A percentile compares a stretch with the other conserved stretches of the same genome.
These are phyloP conservation scores for Pythium phragmiticola DNA, from an alignment of 352 stramenopile genomes.

Conservation along the genomic window DNA sequence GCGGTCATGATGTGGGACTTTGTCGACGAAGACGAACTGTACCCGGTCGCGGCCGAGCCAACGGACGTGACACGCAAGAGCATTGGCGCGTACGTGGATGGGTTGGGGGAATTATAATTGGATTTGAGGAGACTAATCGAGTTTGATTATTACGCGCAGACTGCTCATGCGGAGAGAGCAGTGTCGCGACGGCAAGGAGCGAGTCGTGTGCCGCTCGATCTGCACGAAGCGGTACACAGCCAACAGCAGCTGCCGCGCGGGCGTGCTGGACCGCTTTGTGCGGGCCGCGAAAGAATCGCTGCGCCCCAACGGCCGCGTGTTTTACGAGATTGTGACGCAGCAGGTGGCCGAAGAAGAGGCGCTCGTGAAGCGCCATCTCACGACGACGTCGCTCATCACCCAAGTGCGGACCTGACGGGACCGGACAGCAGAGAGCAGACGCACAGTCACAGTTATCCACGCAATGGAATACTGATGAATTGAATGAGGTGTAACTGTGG, in stretches of 20 bases:
- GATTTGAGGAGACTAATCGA: neutral
- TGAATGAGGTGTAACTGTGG: no score
- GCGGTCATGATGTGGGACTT: slow-evolving; percentile 44
- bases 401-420: no score
- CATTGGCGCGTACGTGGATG: slow-evolving; percentile 36
- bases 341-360: slow-evolving; percentile 19
- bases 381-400: neutral
- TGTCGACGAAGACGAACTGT: slow-evolving; percentile 41
- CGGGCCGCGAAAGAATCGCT: slow-evolving; percentile 14
- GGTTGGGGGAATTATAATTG: neutral
- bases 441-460: no score
- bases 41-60: slow-evolving; percentile 24
- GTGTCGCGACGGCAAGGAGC: slow-evolving; percentile 14
- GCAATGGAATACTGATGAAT: no score
- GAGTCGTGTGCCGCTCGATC: slow-evolving; percentile 16
- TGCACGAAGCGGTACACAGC: slow-evolving; percentile 19
- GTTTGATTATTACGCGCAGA: neutral
- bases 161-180: slow-evolving; percentile 17
- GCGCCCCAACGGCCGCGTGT: slow-evolving; percentile 18
- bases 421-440: no score
- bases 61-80: slow-evolving; percentile 38
- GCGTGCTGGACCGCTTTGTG: slow-evolving; percentile 16
- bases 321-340: slow-evolving; percentile 23
- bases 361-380: slow-evolving; percentile 12
- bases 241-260: slow-evolving; percentile 6